phyloP scores from a whole-genome alignment of 2,329 filamentous ascomycete species.

The Diaporthe vexans region DNA sequence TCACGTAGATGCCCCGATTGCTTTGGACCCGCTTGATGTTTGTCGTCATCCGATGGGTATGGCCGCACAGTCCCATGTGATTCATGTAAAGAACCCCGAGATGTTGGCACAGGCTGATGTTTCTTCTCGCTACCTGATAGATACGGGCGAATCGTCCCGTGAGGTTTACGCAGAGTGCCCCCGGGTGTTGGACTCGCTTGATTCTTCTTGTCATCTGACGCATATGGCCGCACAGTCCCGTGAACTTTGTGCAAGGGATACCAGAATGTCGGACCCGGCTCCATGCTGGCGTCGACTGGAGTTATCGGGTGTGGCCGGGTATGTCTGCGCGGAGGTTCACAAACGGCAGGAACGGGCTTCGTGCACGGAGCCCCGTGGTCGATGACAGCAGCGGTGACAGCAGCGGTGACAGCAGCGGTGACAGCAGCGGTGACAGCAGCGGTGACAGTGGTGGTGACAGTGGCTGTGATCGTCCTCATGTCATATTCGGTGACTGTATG shows the following conservation, averaged over 20 bases:
- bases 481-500: conserved; percentile 3
- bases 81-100: too few species aligned
- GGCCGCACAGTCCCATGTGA: too few species aligned
- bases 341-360: background rate
- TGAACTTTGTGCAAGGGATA: background rate
- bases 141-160: background rate
- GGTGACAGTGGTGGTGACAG: background rate
- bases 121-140: background rate
- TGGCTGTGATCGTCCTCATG: background rate
- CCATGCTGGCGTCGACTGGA: background rate
- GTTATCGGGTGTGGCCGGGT: background rate
- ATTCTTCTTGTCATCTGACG: background rate
- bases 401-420: background rate
- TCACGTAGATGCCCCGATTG: too few species aligned
- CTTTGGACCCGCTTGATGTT: too few species aligned
- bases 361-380: conserved; percentile 15
- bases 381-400: background rate
- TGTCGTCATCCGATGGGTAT: too few species aligned
- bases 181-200: background rate
- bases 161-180: background rate
- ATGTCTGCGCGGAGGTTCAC: background rate
- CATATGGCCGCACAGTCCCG: background rate
- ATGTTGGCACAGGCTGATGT: background rate
- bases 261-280: background rate
- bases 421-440: background rate